Evolutionary conservation across 257 asterid species (phyloP).

Genomic region (Ballota nigra): DNA sequence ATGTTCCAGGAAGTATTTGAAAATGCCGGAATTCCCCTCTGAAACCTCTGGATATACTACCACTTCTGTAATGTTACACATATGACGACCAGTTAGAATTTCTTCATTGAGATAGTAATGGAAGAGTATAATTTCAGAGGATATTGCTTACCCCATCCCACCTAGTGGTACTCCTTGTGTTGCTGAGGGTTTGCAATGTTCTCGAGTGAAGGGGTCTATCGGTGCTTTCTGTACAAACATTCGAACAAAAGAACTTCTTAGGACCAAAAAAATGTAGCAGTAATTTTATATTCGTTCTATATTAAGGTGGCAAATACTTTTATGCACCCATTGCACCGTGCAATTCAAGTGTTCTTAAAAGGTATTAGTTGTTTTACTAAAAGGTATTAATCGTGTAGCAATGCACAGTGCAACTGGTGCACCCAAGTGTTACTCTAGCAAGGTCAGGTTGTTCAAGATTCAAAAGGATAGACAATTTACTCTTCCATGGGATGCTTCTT

Average conservation of each 20-base stretch:
- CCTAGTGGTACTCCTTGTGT: conserved; percentile 98
- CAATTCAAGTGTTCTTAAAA: background rate
- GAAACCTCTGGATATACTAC: conserved; percentile 98
- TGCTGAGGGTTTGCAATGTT: conserved; percentile 93
- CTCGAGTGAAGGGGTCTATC: conserved; percentile 88
- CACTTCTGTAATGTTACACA: conserved; percentile 68
- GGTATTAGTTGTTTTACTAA: background rate
- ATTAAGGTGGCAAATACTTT: background rate
- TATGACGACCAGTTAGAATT: conserved; percentile 11
- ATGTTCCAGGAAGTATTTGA: conserved; percentile 93
- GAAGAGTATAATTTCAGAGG: background rate
- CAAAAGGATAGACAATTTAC: conserved; percentile 44
- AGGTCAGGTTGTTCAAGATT: background rate
- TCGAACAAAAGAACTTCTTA: background rate
- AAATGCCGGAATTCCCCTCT: conserved; percentile 95
- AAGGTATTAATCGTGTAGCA: too few species aligned
- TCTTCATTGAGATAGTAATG: conserved; percentile 7
- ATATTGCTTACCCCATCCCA: conserved; percentile 89
- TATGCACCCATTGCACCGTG: background rate
- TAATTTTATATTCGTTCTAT: background rate
- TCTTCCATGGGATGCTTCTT: conserved; percentile 99
- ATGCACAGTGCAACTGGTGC: too few species aligned
- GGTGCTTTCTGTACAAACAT: conserved; percentile 80
- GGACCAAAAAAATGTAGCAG: background rate
- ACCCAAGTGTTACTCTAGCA: background rate